phyloP scores from a whole-genome alignment of 2,329 filamentous ascomycete genomes.

The Penicillium sclerotigenum region DNA sequence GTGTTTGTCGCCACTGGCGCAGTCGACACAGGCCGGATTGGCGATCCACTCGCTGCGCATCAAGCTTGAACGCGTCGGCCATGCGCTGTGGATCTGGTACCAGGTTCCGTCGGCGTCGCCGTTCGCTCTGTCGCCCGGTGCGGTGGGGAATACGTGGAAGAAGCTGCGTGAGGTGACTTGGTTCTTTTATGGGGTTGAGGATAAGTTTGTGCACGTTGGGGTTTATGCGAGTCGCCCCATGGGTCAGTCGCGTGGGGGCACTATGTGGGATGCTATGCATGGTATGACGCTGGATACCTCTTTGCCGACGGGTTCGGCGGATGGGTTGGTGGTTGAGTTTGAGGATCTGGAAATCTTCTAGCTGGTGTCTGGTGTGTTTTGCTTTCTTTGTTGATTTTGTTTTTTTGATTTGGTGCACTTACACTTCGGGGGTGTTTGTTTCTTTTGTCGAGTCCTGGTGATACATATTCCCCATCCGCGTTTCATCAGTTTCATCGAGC shows the following conservation, averaged over 20 bases:
- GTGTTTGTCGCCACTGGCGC: slow-evolving; percentile 50
- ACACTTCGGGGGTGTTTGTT: slow-evolving; percentile 17
- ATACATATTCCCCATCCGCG: slow-evolving; percentile 20
- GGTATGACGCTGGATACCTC: slow-evolving; percentile 28
- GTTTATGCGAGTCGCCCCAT: slow-evolving; percentile 58
- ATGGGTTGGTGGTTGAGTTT: slow-evolving; percentile 50
- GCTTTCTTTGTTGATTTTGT: slow-evolving; percentile 1
- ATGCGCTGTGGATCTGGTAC: slow-evolving; percentile 58
- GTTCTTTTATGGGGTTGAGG: slow-evolving; percentile 60
- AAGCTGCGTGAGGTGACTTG: slow-evolving; percentile 60
- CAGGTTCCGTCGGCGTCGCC: slow-evolving; percentile 43
- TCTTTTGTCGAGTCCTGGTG: slow-evolving; percentile 12
- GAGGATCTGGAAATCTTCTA: slow-evolving; percentile 52
- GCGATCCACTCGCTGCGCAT: slow-evolving; percentile 50
- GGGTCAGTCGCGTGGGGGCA: slow-evolving; percentile 42
- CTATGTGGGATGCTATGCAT: slow-evolving; percentile 41
- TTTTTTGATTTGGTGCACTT: slow-evolving; percentile 39
- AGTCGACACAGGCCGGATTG: slow-evolving; percentile 35
- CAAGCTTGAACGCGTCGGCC: slow-evolving; percentile 56
- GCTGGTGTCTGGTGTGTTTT: slow-evolving; percentile 4
- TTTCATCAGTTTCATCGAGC: slow-evolving; percentile 16
- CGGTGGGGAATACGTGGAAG: slow-evolving; percentile 51
- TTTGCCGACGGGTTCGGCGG: slow-evolving; percentile 25
- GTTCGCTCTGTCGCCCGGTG: slow-evolving; percentile 35
- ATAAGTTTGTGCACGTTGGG: slow-evolving; percentile 57